Conservation (phyloP, 805 yeast species). For the Pichia sporocuriosa region DNA sequence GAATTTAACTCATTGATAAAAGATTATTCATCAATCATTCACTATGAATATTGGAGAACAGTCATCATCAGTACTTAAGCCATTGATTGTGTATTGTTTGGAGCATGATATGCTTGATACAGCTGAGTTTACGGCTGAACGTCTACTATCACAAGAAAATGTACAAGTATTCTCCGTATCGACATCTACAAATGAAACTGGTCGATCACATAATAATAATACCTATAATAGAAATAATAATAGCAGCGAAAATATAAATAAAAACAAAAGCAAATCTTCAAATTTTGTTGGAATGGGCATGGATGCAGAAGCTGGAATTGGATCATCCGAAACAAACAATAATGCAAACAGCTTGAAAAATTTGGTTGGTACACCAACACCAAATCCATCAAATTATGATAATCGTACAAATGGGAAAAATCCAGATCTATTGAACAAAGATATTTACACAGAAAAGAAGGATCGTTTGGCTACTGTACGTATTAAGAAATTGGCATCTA, state of each 20-base stretch:
- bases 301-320: too few species aligned
- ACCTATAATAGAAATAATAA: background rate
- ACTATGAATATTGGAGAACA: conserved; percentile 3
- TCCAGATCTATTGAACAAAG: background rate
- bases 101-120: conserved; percentile 64
- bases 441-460: too few species aligned
- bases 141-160: conserved; percentile 51
- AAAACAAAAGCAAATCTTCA: background rate
- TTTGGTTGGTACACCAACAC: conserved; percentile 5
- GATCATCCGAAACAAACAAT: too few species aligned
- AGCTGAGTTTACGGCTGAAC: conserved; percentile 84
- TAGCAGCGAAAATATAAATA: background rate
- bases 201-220: background rate
- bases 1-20: too few species aligned
- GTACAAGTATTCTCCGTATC: background rate
- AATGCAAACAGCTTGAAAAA: too few species aligned
- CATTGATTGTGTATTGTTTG: conserved; percentile 59
- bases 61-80: conserved; percentile 26
- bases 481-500: too few species aligned
- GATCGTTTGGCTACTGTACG: too few species aligned
- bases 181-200: background rate
- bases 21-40: background rate
- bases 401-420: too few species aligned
- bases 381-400: too few species aligned
- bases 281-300: too few species aligned